Evolutionary conservation across 768 basidiomycete genomes (phyloP), one percentile per base, ranked within the genome.

Genomic region (Strobilomyces echinocephalus): DNA sequence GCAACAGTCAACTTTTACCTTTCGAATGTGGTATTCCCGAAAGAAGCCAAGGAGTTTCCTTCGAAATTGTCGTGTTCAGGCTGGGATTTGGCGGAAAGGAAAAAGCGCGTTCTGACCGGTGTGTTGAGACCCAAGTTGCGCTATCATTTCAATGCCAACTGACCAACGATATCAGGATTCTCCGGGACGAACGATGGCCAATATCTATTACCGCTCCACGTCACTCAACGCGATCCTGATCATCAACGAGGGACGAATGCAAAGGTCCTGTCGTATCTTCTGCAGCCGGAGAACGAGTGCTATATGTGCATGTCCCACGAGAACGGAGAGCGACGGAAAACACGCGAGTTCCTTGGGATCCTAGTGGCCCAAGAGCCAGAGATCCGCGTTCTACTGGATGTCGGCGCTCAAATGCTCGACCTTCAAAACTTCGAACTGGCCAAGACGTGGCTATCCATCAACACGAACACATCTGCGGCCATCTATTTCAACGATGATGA

Each of bases 381-480:
- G 24, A 24, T 24, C 24, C 24, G 24, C 4, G 24, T 24, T 24
- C 24, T 24, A 24, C 24, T 24, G 24, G 24, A 67, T 80, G 79
- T 82, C 14, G 81, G 80, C 4, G 80, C 80, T 0, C 80, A 82
- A 56, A 77, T 82, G 44, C n/a, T 45, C 10, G 44, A 45, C 10
- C 30, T 45, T 11, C 34, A 2, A 12, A 35, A 35, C 11, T 14
- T 5, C 4, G 11, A 35, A 14, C 34, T 35, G 14, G 34, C 34
- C 4, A 5, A 35, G 4, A 14, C 34, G 15, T 35, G 34, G 34
- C 11, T 35, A 35, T 11, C 10, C 34, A 14, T 35, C 34, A 11
- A 4, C 11, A 12, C 10, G 11, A 35, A 35, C 15, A 14, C 14
- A 14, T 35, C 34, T 12, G 34, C 34, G 34, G 34, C 34, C 14